Evolutionary conservation across 2,329 filamentous ascomycete species (phyloP), one percentile per base, ranked within the genome.

Genomic region (Pseudodiploospora longispora): DNA sequence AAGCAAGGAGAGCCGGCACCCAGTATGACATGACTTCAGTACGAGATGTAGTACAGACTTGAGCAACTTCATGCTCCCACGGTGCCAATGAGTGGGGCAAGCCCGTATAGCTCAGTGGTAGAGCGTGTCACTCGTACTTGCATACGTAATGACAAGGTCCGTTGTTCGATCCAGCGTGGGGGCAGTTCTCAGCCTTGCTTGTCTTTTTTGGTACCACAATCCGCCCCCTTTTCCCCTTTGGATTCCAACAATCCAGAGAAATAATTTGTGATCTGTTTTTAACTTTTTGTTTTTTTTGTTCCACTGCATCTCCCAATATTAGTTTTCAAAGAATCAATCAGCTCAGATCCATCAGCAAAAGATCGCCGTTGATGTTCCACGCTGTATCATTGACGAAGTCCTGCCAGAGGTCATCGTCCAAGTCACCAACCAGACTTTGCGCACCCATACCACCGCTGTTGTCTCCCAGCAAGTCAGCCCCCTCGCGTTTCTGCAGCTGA

Each of bases 311-410:
- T 19, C 3, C 19, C 19, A 19, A 19, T 19, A 19, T 19, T 19
- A 19, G 19, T 19, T 19, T 19, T 19, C 19, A 19, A 19, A 19
- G 9, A 34, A 12, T 34, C 32, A 34, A 9, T 42, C 39, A 47
- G 29, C 36, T 40, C 12, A 38, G 27, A 43, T 53, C 51, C 43
- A 59, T 32, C 43, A 58, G 41, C n/a, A 48, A 44, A 6, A 54
- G 52, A 37, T 60, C 57, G 4, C 56, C 56, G 8, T 57, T 51
- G n/a, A 57, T 49, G 27, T 51, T 55, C 56, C 57, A 59, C 33
- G 58, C 52, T 33, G 54, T 52, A 19, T 52, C 52, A 7, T 47
- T 51, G 10, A 53, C 50, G 7, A 57, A 48, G 10, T 47, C 54
- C 39, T 53, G 47, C 57, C 58, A 60, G 29, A 59, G 50, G 12